Evolutionary conservation across 2,329 filamentous ascomycete genomes (phyloP).

Genomic region (Fonsecaea pedrosoi): DNA sequence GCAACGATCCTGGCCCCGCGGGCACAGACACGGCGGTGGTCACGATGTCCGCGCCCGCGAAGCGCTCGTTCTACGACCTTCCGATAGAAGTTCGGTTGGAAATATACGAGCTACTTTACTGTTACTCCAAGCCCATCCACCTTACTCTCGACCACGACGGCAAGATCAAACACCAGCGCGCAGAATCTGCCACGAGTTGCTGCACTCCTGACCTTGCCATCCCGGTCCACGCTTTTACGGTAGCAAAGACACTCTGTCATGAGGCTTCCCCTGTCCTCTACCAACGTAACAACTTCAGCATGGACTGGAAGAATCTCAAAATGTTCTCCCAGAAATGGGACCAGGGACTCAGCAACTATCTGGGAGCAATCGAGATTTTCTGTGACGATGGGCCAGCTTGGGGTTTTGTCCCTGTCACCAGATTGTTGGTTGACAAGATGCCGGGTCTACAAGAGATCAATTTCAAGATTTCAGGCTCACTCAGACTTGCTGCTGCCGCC

Average conservation of each 20-base stretch:
- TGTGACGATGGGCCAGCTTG: constrained; percentile 4
- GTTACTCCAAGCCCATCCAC: not conserved
- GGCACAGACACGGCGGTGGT: not conserved
- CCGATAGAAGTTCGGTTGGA: constrained; percentile 20
- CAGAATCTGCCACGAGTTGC: not conserved
- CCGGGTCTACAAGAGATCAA: constrained; percentile 8
- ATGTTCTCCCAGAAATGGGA: not conserved
- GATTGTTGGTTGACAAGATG: not conserved
- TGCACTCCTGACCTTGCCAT: not conserved
- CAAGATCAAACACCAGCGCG: not conserved
- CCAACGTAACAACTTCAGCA: constrained; percentile 15
- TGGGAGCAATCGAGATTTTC: constrained; percentile 16
- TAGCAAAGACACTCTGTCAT: constrained; percentile 7
- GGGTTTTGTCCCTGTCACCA: constrained; percentile 8
- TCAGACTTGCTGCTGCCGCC: constrained; percentile 9
- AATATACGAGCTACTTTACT: constrained; percentile 20
- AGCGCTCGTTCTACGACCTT: constrained; percentile 10
- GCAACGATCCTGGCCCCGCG: not conserved
- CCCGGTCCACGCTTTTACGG: constrained; percentile 2
- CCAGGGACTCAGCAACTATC: not conserved
- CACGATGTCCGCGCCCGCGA: not conserved
- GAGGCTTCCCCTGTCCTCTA: constrained; percentile 17
- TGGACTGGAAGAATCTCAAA: constrained; percentile 8
- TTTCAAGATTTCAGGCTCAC: not conserved
- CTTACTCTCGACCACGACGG: constrained; percentile 8